Base-by-base conservation (phyloP, 106 monocot genomes). In the Triglochin maritima region DNA sequence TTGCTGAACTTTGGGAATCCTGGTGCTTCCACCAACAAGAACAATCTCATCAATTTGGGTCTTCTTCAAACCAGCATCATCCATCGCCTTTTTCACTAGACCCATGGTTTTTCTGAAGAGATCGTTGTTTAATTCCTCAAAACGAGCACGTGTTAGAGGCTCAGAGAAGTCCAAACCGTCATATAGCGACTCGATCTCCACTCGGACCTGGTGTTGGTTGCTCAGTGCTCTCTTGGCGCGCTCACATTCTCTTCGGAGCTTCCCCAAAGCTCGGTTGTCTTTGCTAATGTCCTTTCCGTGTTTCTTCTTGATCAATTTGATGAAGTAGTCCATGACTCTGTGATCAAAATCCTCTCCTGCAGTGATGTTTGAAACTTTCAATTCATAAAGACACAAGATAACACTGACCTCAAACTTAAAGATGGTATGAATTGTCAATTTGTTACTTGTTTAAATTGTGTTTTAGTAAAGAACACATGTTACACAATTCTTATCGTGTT, bases 1-100 rank as follows among this genome's bases (percentile, higher is more conserved):
- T 62, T 82, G 74, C 66, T 82, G 82, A 16, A 82, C 75, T 62
- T 79, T 83, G 3, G 83, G 83, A 61, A 83, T 79, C 43, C 83
- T 79, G 12, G 79, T 83, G 63, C 79, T 79, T 43, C 83, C 79
- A 14, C 83, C 83, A 46, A 83, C 83, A 17, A 83, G 75, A 13
- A 83, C 78, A 59, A 79, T 82, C 68, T 82, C 82, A 47, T 82
- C 77, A 44, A 82, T 82, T 44, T 82, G 67, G 47, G 12, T 46
- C 64, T 83, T 83, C 62, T 79, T 59, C 44, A 83, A 46, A 8
- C 68, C 62, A 57, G 82, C 82, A 72, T 79, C 75, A 17, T 75
- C 67, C 75, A 83, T 57, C 17, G 79, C 79, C 68, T 79, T 83
- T 75, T 71, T 69, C 17, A 79, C 82, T 9, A 72, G 75, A 4